Percentiles rank a stretch among this genome's conserved stretches.
Evolutionary conservation across 2,329 filamentous ascomycete genomes (phyloP).

Genomic region (Pochonia chlamydosporia): DNA sequence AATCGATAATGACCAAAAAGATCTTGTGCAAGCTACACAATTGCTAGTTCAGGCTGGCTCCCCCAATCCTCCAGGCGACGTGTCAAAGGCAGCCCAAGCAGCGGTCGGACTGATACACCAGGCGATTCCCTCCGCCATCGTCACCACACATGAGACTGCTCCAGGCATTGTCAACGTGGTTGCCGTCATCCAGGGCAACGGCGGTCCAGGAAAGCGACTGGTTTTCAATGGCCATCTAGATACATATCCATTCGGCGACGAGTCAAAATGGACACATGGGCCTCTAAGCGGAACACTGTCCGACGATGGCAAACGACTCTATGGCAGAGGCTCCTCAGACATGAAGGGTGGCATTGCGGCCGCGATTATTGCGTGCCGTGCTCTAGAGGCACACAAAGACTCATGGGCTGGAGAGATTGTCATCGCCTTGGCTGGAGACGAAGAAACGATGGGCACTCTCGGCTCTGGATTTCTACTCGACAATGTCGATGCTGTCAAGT

Average conservation of each 20-base stretch:
- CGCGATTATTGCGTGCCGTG: constrained; percentile 7
- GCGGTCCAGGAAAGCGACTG: constrained; percentile 6
- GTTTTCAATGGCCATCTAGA: constrained; percentile 11
- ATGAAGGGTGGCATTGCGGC: constrained; percentile 12
- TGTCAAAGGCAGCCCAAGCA: constrained; percentile 2
- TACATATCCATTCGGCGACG: constrained; percentile 10
- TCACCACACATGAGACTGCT: constrained; percentile 6
- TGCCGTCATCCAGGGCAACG: constrained; percentile 5
- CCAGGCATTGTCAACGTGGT: constrained; percentile 9
- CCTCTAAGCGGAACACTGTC: constrained; percentile 8
- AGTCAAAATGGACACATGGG: constrained; percentile 2
- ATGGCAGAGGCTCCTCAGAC: constrained; percentile 9
- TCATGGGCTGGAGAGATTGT: constrained; percentile 9
- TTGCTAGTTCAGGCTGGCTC: constrained; percentile 1
- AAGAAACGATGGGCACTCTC: constrained; percentile 10
- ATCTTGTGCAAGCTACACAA: neutral
- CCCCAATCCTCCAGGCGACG: constrained; percentile 3
- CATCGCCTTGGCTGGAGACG: constrained; percentile 9
- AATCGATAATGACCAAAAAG: neutral
- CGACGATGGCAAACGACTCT: constrained; percentile 8
- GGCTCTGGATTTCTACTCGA: constrained; percentile 8
- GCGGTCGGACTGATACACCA: constrained; percentile 7
- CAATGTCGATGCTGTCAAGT: constrained; percentile 3
- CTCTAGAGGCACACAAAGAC: constrained; percentile 3
- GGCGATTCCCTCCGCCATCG: constrained; percentile 6